Evolutionary conservation across 1,284 basidiomycete species (phyloP).

Genomic region (Coniferiporia sulphurascens): DNA sequence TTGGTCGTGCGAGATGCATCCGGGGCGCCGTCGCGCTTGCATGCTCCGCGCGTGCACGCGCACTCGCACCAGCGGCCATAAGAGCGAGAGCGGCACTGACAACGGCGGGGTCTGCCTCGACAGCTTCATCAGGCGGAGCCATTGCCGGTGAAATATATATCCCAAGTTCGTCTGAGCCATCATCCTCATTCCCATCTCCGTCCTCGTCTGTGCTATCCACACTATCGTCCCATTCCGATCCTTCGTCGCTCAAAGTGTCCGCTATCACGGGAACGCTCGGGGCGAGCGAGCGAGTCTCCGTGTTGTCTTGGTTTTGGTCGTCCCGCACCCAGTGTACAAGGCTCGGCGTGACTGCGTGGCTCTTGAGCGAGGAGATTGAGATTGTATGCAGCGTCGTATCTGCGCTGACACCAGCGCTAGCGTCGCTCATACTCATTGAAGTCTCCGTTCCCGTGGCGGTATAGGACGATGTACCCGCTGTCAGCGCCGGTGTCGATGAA

Average conservation of each 20-base stretch:
- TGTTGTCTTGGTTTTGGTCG: not conserved
- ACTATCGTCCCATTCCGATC: not conserved
- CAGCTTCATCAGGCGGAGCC: slow-evolving; percentile 7
- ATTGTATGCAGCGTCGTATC: slow-evolving; percentile 1
- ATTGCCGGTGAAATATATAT: slow-evolving; percentile 15
- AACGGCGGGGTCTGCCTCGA: slow-evolving; percentile 8
- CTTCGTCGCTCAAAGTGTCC: not conserved
- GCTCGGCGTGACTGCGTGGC: not conserved
- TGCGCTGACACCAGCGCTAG: too few relatives aligned
- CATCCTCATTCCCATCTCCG: slow-evolving; percentile 2
- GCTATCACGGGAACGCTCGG: not conserved
- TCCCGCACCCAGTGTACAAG: not conserved
- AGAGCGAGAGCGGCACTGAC: slow-evolving; percentile 12
- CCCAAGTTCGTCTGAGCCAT: slow-evolving; percentile 6
- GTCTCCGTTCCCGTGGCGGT: not conserved
- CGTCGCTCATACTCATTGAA: too few relatives aligned
- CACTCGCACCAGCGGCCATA: not conserved
- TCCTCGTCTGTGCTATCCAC: slow-evolving; percentile 1
- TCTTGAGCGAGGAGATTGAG: slow-evolving; percentile 14
- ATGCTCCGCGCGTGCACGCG: too few relatives aligned
- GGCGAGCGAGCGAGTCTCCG: slow-evolving; percentile 2
- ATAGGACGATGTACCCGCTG: slow-evolving; percentile 4
- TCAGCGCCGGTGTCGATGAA: slow-evolving; percentile 1
- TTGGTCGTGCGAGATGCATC: too few relatives aligned
- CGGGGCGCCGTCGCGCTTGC: too few relatives aligned